phyloP scores from a whole-genome alignment of 768 basidiomycete genomes.

The Cubamyces lactineus region DNA sequence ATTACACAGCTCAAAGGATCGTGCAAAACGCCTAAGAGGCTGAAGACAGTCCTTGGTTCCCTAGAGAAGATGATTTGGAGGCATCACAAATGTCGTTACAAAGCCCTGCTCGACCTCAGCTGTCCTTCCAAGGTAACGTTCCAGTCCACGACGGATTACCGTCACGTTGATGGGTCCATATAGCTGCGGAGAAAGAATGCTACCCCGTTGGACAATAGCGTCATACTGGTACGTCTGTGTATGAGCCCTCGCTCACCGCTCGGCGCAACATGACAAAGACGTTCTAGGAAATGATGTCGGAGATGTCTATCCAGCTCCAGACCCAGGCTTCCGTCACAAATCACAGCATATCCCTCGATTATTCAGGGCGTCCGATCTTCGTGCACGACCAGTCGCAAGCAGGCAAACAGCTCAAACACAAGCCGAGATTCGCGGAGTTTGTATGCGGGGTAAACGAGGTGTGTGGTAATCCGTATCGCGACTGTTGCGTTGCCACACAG shows the following conservation, averaged over 20 bases:
- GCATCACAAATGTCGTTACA: conserved; percentile 72
- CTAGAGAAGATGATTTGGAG: conserved; percentile 66
- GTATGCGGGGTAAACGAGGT: conserved; percentile 69
- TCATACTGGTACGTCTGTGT: conserved; percentile 56
- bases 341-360: conserved; percentile 54
- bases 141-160: background rate
- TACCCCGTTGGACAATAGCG: conserved; percentile 55
- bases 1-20: conserved; percentile 37
- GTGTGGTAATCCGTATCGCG: background rate
- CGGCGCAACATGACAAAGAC: background rate
- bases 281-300: conserved; percentile 74
- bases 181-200: conserved; percentile 46
- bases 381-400: conserved; percentile 53
- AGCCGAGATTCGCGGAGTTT: conserved; percentile 83
- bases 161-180: background rate
- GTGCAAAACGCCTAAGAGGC: conserved; percentile 73
- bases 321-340: conserved; percentile 51
- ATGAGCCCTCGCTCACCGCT: background rate
- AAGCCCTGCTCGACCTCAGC: conserved; percentile 58
- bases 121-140: conserved; percentile 78
- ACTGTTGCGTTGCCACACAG: background rate
- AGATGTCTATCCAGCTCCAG: conserved; percentile 55
- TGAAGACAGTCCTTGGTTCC: conserved; percentile 57
- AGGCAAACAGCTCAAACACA: conserved; percentile 47
- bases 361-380: conserved; percentile 49